phyloP scores from a whole-genome alignment of 352 stramenopile species.

The Globisporangium nunn region DNA sequence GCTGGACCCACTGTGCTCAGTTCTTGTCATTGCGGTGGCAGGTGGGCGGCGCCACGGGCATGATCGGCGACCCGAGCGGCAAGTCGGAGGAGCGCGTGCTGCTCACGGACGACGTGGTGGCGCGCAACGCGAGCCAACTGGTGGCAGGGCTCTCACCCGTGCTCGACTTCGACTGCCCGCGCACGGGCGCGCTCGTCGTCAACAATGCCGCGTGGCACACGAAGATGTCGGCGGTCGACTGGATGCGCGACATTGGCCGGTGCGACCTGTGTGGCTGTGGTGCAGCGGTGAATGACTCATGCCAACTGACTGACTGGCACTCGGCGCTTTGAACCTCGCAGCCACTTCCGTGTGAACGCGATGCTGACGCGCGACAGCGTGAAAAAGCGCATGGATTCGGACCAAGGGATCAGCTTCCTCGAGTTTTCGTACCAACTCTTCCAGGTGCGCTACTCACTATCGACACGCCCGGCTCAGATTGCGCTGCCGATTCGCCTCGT shows the following conservation, averaged over 20 bases:
- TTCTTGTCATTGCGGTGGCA: conserved; percentile 2
- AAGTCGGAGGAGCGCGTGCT: conserved; percentile 96
- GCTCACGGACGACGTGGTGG: conserved; percentile 91
- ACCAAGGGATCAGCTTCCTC: conserved; percentile 96
- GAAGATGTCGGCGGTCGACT: conserved; percentile 92
- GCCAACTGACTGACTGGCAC: background rate
- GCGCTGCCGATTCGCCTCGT: too few species aligned
- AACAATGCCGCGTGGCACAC: conserved; percentile 99
- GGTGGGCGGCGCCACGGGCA: conserved; percentile 81
- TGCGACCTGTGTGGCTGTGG: conserved; percentile 10
- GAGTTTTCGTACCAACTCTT: conserved; percentile 99
- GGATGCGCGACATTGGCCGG: conserved; percentile 95
- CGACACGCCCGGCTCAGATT: too few species aligned
- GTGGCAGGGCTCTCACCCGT: conserved; percentile 90
- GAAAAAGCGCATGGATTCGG: conserved; percentile 92
- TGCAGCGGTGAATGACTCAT: background rate
- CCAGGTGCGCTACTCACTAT: conserved; percentile 37
- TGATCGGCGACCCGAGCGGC: conserved; percentile 97
- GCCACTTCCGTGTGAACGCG: conserved; percentile 96
- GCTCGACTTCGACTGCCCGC: conserved; percentile 88
- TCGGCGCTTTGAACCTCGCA: conserved; percentile 7
- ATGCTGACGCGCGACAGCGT: conserved; percentile 98
- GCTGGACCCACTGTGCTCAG: background rate
- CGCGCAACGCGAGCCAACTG: conserved; percentile 88
- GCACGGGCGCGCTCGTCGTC: conserved; percentile 91